phyloP scores from a whole-genome alignment of 1,139 yeast species.

The Geotrichum aggregatum region DNA sequence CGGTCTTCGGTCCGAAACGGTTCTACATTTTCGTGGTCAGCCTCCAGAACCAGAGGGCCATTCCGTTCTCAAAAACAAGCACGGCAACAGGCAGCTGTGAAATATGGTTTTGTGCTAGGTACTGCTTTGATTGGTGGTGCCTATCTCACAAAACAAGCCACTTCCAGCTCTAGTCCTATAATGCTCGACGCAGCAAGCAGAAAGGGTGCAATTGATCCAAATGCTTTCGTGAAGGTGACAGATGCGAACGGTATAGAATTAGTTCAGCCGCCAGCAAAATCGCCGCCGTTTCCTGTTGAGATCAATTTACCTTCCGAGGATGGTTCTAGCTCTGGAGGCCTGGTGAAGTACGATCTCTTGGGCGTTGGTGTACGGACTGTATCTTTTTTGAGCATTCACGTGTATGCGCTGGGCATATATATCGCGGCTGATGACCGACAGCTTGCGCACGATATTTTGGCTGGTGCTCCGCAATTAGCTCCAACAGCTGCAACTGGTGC shows the following conservation, averaged over 20 bases:
- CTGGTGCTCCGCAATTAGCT: slow-evolving; percentile 30
- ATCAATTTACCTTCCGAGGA: not conserved
- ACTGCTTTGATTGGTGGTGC: not conserved
- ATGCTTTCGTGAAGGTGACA: slow-evolving; percentile 6
- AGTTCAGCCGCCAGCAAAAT: slow-evolving; percentile 21
- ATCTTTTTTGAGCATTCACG: slow-evolving; percentile 76
- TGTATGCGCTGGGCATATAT: slow-evolving; percentile 81
- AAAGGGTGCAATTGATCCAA: not conserved
- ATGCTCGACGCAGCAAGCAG: not conserved
- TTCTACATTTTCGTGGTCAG: not conserved
- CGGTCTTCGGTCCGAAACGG: not conserved
- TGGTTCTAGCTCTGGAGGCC: slow-evolving; percentile 27
- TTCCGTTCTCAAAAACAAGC: not conserved
- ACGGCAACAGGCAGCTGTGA: not conserved
- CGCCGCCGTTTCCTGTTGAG: slow-evolving; percentile 20
- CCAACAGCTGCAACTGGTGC: not conserved
- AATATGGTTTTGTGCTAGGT: not conserved
- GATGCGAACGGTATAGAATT: slow-evolving; percentile 14
- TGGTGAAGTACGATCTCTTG: slow-evolving; percentile 46
- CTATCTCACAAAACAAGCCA: not conserved
- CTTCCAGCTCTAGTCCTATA: not conserved
- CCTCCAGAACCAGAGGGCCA: not conserved
- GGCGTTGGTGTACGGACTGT: slow-evolving; percentile 83
- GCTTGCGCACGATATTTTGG: slow-evolving; percentile 46
- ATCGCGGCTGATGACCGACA: slow-evolving; percentile 56